phyloP scores from a whole-genome alignment of 306 rosid species.

The Delonix regia region DNA sequence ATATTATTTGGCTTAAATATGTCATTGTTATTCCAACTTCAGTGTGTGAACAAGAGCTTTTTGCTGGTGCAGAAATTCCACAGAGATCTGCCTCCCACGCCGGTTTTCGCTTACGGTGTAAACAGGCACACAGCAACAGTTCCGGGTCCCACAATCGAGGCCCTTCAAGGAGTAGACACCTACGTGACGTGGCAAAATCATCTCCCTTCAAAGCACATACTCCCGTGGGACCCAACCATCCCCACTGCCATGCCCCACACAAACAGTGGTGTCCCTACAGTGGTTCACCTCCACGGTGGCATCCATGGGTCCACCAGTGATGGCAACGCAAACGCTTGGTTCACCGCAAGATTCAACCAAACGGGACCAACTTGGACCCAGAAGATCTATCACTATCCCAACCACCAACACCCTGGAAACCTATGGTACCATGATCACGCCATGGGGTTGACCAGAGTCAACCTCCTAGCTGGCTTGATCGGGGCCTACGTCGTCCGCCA shows the following conservation, averaged over 20 bases:
- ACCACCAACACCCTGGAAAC: conserved; percentile 75
- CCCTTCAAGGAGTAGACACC: conserved; percentile 52
- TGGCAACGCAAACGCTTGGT: conserved; percentile 73
- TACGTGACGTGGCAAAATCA: conserved; percentile 72
- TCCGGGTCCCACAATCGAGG: conserved; percentile 87
- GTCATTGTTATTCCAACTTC: no score
- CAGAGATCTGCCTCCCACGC: conserved; percentile 66
- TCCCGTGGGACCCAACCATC: conserved; percentile 82
- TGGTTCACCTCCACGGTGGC: conserved; percentile 84
- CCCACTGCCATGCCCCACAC: conserved; percentile 54
- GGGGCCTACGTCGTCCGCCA: conserved; percentile 70
- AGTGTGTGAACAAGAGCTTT: background rate
- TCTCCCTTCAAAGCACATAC: conserved; percentile 75
- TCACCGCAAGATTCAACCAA: conserved; percentile 46
- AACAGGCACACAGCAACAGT: conserved; percentile 50
- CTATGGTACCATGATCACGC: conserved; percentile 93
- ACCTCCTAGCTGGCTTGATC: conserved; percentile 67
- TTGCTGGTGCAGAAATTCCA: conserved; percentile 69
- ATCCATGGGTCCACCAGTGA: conserved; percentile 68
- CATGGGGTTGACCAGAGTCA: conserved; percentile 80
- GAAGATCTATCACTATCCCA: conserved; percentile 53
- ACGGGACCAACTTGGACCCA: conserved; percentile 63
- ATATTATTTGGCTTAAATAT: no score
- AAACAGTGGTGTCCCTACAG: conserved; percentile 66
- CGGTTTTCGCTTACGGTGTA: conserved; percentile 71